A percentile compares a stretch with the other conserved stretches of the same genome.
Conservation (phyloP, 805 yeast genomes). For the Saccharomycodes ludwigii region DNA sequence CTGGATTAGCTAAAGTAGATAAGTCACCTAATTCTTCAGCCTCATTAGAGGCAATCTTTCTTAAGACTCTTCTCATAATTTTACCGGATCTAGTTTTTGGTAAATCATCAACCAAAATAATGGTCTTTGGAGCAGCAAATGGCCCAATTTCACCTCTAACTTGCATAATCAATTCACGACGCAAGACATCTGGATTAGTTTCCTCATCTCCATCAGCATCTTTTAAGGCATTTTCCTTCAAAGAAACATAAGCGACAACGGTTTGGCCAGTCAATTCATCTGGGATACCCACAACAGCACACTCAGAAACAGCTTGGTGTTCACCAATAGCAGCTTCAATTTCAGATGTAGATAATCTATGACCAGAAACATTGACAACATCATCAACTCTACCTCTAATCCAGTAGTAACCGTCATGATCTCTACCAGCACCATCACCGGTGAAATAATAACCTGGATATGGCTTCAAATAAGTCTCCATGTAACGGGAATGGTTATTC, state of each 20-base stretch:
- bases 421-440: conserved; percentile 98
- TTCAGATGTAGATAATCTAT: conserved; percentile 95
- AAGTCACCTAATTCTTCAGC: conserved; percentile 88
- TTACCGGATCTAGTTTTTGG: conserved; percentile 99
- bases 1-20: conserved; percentile 80
- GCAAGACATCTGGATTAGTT: conserved; percentile 29
- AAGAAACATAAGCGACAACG: conserved; percentile 84
- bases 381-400: conserved; percentile 97
- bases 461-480: conserved; percentile 87
- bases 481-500: conserved; percentile 73
- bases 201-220: conserved; percentile 18
- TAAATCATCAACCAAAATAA: conserved; percentile 74
- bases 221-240: conserved; percentile 36
- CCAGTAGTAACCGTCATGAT: conserved; percentile 94
- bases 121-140: conserved; percentile 90
- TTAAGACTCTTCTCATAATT: conserved; percentile 94
- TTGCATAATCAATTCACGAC: conserved; percentile 68
- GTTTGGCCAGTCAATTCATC: conserved; percentile 98
- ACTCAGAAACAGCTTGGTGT: conserved; percentile 72
- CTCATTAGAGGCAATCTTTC: conserved; percentile 87
- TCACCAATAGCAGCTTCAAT: conserved; percentile 85
- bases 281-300: conserved; percentile 92
- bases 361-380: conserved; percentile 96
- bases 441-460: conserved; percentile 92
- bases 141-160: conserved; percentile 70